Conservation (phyloP, 352 stramenopile species). For the Globisporangium takayamanum region DNA sequence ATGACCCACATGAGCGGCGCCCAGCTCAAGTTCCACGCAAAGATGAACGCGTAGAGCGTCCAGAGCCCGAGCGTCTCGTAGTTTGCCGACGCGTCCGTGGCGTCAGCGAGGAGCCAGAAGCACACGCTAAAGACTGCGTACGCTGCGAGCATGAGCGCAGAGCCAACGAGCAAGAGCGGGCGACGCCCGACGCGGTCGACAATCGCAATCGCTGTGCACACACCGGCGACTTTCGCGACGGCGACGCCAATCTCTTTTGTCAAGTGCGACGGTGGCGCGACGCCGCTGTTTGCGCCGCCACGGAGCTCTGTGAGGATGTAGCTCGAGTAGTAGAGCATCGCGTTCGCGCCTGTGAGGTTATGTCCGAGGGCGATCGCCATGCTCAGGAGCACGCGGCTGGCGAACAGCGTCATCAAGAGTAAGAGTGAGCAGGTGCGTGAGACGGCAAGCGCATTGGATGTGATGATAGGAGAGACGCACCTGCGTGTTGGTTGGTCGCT, state of each 20-base stretch:
- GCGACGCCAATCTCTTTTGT: slow-evolving; percentile 59
- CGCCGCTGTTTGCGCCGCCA: slow-evolving; percentile 4
- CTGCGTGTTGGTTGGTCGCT: not conserved
- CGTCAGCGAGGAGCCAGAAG: slow-evolving; percentile 34
- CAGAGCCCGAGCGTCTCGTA: slow-evolving; percentile 41
- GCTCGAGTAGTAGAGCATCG: slow-evolving; percentile 79
- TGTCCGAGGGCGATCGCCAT: slow-evolving; percentile 55
- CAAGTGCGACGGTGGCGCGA: slow-evolving; percentile 13
- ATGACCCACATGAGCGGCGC: slow-evolving; percentile 73
- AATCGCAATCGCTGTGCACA: slow-evolving; percentile 44
- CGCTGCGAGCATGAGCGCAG: slow-evolving; percentile 37
- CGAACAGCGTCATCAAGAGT: not conserved
- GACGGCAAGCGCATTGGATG: no score
- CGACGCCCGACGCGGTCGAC: slow-evolving; percentile 59
- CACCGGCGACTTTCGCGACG: slow-evolving; percentile 54
- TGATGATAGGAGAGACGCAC: not conserved
- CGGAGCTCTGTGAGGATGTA: slow-evolving; percentile 55
- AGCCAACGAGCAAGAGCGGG: slow-evolving; percentile 49
- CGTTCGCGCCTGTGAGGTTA: slow-evolving; percentile 59
- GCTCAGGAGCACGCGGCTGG: slow-evolving; percentile 46
- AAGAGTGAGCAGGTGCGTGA: not conserved
- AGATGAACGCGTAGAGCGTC: slow-evolving; percentile 72
- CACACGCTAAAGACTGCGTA: slow-evolving; percentile 46
- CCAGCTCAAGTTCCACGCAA: slow-evolving; percentile 71
- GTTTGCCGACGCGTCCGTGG: slow-evolving; percentile 9